These are phyloP conservation scores for Wallacemonas sp. DNA, from an alignment of 208 protist species.

Conservation along the genomic window DNA sequence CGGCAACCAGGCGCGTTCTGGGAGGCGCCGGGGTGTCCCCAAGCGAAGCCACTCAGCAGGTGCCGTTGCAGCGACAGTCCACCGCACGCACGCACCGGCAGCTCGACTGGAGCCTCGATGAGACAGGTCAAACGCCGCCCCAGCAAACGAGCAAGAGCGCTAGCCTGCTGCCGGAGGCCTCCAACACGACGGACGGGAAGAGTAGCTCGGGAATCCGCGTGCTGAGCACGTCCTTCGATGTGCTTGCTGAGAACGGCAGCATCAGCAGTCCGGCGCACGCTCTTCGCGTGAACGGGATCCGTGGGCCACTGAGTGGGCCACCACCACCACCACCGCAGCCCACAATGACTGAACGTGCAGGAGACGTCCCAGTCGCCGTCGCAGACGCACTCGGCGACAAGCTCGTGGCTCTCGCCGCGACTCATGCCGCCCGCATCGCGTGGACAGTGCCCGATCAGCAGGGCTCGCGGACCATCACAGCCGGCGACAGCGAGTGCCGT, in stretches of 20 bases:
- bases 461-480: neutral
- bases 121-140: neutral
- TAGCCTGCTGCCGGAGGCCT: neutral
- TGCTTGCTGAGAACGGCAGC: too few relatives aligned
- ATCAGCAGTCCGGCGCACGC: too few relatives aligned
- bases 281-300: neutral
- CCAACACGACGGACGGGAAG: neutral
- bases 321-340: too few relatives aligned
- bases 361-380: neutral
- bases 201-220: neutral
- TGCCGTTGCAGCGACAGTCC: conserved; percentile 1
- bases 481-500: neutral
- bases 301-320: neutral
- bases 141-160: neutral
- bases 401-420: neutral
- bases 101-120: conserved; percentile 13
- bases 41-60: too few relatives aligned
- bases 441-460: too few relatives aligned
- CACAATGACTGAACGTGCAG: neutral
- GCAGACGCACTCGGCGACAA: neutral
- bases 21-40: too few relatives aligned
- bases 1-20: neutral
- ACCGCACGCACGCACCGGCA: conserved; percentile 4
- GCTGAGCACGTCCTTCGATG: neutral
- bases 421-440: neutral